Base-by-base conservation (phyloP, 129 eudicot species). In the Apium graveolens region DNA sequence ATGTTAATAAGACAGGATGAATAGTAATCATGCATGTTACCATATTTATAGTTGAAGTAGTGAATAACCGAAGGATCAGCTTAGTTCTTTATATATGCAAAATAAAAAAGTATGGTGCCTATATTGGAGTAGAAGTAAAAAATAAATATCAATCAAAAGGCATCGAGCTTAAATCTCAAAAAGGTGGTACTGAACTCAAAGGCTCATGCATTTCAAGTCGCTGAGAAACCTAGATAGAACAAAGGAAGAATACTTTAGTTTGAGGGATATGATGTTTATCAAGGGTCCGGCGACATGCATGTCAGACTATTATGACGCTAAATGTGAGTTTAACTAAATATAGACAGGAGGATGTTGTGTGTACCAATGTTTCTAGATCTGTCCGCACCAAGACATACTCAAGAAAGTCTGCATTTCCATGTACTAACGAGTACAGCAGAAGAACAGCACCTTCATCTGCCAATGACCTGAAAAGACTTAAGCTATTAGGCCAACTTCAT, bases 321-420 rank as follows among this genome's bases (percentile, higher is more conserved):
- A 13, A 38, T 11, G 14, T 51, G 48, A 73, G 24, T 8, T 41
- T 51, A 57, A 78, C 66, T 12, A 72, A 73, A 48, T n/a, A 31
- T 26, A n/a, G 57, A 70, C 41, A 46, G 69, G 32, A 16, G 80
- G 16, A 66, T 68, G 94, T 77, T 92, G 72, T 66, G 72, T 16
- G 72, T 66, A 95, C 99, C 99, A 95, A 88, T 80, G 96, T 95
- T 81, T 95, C 97, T 31, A 91, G 80, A 89, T 95, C 99, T 70
- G 97, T 95, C 62, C 99, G 90, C 86, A 95, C 99, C 85, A 95
- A 76, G 75, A 95, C 94, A 82, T 95, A 95, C 84, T 95, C 99
- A 86, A 90, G 81, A 85, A 95, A 95, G 76, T 81, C 88, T 70
- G 97, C 82, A 82, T 95, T 95, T 81, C 99, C 99, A 60, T 92